These are phyloP conservation scores for Coelastrella sp. DNA, from an alignment of 139 green algal species.

Conservation along the genomic window DNA sequence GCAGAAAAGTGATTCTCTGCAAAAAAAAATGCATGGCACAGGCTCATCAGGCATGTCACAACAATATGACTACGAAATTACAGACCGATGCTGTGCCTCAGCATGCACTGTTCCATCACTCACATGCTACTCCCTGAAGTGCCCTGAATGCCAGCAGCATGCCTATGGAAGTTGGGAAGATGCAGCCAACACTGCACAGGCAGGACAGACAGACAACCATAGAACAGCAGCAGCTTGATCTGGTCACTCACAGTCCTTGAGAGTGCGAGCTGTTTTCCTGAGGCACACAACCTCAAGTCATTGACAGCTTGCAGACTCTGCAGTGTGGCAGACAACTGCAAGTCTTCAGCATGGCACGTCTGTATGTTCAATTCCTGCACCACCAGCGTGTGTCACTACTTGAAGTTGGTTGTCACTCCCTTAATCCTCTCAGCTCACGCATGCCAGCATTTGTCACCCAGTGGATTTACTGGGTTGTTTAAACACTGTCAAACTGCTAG, in stretches of 20 bases:
- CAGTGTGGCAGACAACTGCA: not conserved
- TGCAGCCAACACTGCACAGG: slow-evolving; percentile 17
- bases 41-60: not conserved
- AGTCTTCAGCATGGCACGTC: not conserved
- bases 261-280: too few species aligned
- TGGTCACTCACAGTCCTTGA: not conserved
- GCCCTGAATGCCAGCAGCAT: slow-evolving; percentile 35
- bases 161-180: not conserved
- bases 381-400: not conserved
- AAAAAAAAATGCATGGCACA: not conserved
- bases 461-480: not conserved
- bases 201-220: not conserved
- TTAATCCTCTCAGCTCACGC: not conserved
- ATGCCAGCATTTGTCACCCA: not conserved
- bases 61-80: not conserved
- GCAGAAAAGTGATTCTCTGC: not conserved
- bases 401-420: too few species aligned
- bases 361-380: not conserved
- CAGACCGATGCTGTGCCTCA: too few species aligned
- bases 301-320: not conserved
- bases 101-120: not conserved
- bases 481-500: not conserved
- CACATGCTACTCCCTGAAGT: slow-evolving; percentile 23
- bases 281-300: not conserved
- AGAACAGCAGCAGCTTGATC: not conserved